Conservation (phyloP, 306 rosid genomes). For the barrel medic (Medicago truncatula) region MtrunA17r5.0-ANR NC_053049.1:16405501-16406000, state of each 20-base stretch:
- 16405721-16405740: neutral
- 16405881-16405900: neutral
- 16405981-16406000: constrained; percentile 51
- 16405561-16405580: too few species aligned
- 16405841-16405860: neutral
- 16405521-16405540: neutral
- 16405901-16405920: too few species aligned
- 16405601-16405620: constrained; percentile 84
- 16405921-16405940: constrained; percentile 39
- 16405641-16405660: constrained; percentile 90
- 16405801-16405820: constrained; percentile 22
- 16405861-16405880: neutral
- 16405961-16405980: constrained; percentile 46
- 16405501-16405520: neutral
- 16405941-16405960: constrained; percentile 46
- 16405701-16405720: constrained; percentile 3
- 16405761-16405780: constrained; percentile 78
- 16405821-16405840: constrained; percentile 10
- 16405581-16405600: too few species aligned
- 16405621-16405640: constrained; percentile 86
- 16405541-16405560: neutral
- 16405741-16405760: constrained; percentile 58
- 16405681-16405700: constrained; percentile 5
- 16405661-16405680: constrained; percentile 62
- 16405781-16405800: constrained; percentile 54